Percentiles rank a stretch among this genome's conserved stretches.
These are phyloP conservation scores for Tuber magnatum DNA, from an alignment of 495 filamentous ascomycete genomes.

Conservation along the genomic window DNA sequence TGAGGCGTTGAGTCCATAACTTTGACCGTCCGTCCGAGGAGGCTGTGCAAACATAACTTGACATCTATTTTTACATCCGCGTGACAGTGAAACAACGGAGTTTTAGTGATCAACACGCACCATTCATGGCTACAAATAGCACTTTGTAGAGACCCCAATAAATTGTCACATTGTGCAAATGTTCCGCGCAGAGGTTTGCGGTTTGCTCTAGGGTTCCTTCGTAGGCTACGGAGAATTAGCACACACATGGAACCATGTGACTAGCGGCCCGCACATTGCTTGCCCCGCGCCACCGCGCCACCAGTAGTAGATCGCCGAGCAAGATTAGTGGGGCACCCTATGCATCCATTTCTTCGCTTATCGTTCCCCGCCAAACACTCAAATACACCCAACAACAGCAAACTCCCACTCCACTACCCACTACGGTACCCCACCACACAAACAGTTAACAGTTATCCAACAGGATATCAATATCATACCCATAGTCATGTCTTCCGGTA, in stretches of 20 bases:
- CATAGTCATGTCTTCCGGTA: neutral
- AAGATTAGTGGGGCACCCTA: neutral
- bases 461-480: neutral
- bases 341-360: neutral
- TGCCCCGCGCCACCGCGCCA: neutral
- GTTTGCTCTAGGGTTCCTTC: neutral
- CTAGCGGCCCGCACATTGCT: neutral
- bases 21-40: neutral
- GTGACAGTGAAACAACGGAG: neutral
- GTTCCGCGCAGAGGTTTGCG: neutral
- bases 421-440: neutral
- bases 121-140: neutral
- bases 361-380: constrained; percentile 4
- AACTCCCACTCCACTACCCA: constrained; percentile 5
- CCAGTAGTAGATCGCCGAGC: neutral
- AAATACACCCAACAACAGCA: constrained; percentile 11
- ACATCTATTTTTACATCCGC: neutral
- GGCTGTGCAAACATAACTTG: neutral
- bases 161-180: neutral
- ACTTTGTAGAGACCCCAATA: neutral
- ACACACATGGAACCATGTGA: neutral
- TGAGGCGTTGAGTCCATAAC: neutral
- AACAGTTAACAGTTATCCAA: neutral
- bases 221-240: neutral
- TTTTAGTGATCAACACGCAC: neutral